Evolutionary conservation across 805 yeast genomes (phyloP).

Genomic region (Myxozyma neglecta): DNA sequence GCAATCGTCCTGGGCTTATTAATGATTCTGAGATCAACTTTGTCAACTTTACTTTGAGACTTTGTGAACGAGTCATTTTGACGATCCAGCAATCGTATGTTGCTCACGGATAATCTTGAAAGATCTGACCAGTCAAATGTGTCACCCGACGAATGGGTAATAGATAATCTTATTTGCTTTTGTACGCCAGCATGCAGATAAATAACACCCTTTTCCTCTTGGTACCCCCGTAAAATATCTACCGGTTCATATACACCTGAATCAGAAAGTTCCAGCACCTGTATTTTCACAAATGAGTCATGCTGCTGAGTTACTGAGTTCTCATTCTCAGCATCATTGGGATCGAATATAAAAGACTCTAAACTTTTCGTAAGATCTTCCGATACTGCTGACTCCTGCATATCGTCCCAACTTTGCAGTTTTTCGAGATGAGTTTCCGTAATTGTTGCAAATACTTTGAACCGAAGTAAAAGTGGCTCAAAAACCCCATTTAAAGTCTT

Average conservation of each 20-base stretch:
- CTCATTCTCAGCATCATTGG: background rate
- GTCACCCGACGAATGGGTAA: conserved; percentile 30
- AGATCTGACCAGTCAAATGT: conserved; percentile 28
- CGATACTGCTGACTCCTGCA: conserved; percentile 22
- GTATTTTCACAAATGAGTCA: conserved; percentile 28
- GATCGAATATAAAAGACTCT: background rate
- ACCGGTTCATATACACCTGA: conserved; percentile 28
- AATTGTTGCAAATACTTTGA: conserved; percentile 27
- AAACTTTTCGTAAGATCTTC: background rate
- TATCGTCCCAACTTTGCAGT: conserved; percentile 34
- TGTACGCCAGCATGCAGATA: conserved; percentile 27
- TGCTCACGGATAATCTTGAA: conserved; percentile 9
- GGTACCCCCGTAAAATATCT: conserved; percentile 12
- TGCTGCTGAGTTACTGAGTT: conserved; percentile 4
- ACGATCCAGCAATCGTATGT: conserved; percentile 12
- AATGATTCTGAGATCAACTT: conserved; percentile 21
- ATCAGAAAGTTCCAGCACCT: conserved; percentile 25
- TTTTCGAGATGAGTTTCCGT: conserved; percentile 30
- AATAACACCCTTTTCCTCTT: conserved; percentile 19
- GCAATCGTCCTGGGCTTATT: conserved; percentile 25
- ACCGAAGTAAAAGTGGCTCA: conserved; percentile 7
- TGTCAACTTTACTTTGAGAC: conserved; percentile 11
- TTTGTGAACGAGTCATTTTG: background rate
- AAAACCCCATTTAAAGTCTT: background rate
- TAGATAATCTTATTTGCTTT: conserved; percentile 22